Evolutionary conservation across 2,329 filamentous ascomycete species (phyloP), one percentile per base, ranked within the genome.

Genomic region (Bipolaris bicolor): DNA sequence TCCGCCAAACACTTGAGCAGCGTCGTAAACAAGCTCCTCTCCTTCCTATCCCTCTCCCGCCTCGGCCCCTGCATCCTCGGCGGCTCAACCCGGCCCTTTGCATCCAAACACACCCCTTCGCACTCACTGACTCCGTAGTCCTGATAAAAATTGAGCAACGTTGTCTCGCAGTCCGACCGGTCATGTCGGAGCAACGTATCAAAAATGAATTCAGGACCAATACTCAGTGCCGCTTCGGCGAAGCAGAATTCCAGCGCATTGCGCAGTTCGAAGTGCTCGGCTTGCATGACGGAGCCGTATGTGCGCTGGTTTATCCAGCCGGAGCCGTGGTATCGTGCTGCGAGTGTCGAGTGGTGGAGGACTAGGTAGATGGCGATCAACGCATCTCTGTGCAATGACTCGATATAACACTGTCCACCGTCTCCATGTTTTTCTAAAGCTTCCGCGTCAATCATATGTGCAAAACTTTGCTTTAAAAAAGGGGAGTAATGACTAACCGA

Each of bases 221-320:
- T 16, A 29, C 59, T 57, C 10, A 75, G 60, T 5, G 62, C 58
- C 0, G 61, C 71, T 62, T 75, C 73, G 0, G 66, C 62, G 37
- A 74, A 74, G 39, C 62, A 66, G 31, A 72, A 69, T 26, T 74
- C 71, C 1, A 75, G 46, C 22, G 73, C 70, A 10, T 61, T 67
- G 33, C 72, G 71, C 5, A 74, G 54, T 1, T 64, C 61, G 4
- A 73, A 36, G 31, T 69, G 67, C 20, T 71, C 68, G 7, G 59
- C 63, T 48, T 71, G 69, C 66, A 73, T 70, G 60, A 66, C 66
- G 16, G 55, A 63, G 22, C 71, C 71, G 39, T 72, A 71, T 1
- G 62, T 68, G 18, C 60, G 55, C 45, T 75, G 69, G 31, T 72
- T 65, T n/a, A 75, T 72, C 57, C 68, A 65, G 26, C 72, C 69